Percentiles rank a stretch among this genome's conserved stretches.
phyloP scores from a whole-genome alignment of 2,329 filamentous ascomycete genomes.

The Aspergillus sp. region DNA sequence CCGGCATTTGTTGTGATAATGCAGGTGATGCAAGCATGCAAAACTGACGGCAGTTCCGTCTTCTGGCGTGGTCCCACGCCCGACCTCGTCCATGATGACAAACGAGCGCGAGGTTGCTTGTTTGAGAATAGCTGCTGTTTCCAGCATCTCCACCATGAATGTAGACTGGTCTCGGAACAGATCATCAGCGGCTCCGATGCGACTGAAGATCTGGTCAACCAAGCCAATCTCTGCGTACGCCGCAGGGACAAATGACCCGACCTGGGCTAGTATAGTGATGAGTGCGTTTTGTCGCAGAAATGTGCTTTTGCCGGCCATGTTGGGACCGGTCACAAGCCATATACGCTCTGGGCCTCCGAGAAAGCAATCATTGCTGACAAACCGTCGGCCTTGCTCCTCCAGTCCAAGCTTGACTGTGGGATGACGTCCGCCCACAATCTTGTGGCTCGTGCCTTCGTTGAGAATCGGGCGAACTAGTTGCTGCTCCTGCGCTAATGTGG shows the following conservation, averaged over 20 bases:
- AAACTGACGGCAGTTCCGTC: slow-evolving; percentile 90
- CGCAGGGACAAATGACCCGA: slow-evolving; percentile 89
- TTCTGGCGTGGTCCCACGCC: slow-evolving; percentile 87
- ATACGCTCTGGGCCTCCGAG: slow-evolving; percentile 74
- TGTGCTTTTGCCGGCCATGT: slow-evolving; percentile 97
- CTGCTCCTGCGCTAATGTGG: slow-evolving; percentile 73
- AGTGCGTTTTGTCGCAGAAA: slow-evolving; percentile 95
- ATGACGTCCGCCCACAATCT: slow-evolving; percentile 83
- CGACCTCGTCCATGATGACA: slow-evolving; percentile 98
- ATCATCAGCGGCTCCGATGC: slow-evolving; percentile 91
- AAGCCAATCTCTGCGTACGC: slow-evolving; percentile 82
- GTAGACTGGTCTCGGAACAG: slow-evolving; percentile 94
- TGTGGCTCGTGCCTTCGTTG: slow-evolving; percentile 65
- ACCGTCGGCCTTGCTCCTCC: slow-evolving; percentile 74
- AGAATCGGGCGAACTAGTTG: slow-evolving; percentile 72
- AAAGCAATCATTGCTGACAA: slow-evolving; percentile 83
- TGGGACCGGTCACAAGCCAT: slow-evolving; percentile 75
- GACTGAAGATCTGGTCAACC: slow-evolving; percentile 94
- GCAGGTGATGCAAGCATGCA: slow-evolving; percentile 82
- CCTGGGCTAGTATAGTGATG: slow-evolving; percentile 89
- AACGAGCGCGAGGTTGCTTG: slow-evolving; percentile 82
- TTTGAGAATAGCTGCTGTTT: slow-evolving; percentile 87
- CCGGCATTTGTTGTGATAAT: slow-evolving; percentile 73
- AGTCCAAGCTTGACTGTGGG: slow-evolving; percentile 88
- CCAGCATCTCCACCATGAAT: slow-evolving; percentile 99